phyloP scores from a whole-genome alignment of 2,329 filamentous ascomycete genomes.

The Emmonsiellopsis sp. region DNA sequence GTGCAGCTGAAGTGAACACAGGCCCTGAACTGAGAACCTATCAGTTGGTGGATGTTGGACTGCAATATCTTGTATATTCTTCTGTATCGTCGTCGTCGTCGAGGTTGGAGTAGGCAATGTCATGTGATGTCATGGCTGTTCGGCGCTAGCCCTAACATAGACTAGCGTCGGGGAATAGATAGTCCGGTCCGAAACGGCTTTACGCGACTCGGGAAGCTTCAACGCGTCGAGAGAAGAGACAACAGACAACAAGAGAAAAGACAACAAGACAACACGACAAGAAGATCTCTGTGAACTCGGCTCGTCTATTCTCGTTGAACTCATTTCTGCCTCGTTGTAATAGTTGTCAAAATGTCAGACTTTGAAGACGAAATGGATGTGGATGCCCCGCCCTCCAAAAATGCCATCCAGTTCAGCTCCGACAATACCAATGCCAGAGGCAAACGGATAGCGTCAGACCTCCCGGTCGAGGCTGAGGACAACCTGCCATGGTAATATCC shows the following conservation, averaged over 20 bases:
- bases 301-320: neutral
- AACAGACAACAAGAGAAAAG: neutral
- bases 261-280: neutral
- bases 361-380: conserved; percentile 61
- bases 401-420: conserved; percentile 60
- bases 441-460: conserved; percentile 83
- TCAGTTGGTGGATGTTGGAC: no score
- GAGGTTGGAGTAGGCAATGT: neutral
- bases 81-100: neutral
- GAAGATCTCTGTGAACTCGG: no score
- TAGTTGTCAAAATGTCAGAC: conserved; percentile 40
- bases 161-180: conserved; percentile 12
- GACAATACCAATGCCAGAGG: conserved; percentile 62
- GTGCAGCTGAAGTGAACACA: no score
- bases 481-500: conserved; percentile 71
- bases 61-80: neutral
- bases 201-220: conserved; percentile 24
- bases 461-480: conserved; percentile 90
- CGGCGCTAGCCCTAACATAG: neutral
- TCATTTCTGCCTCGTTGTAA: neutral
- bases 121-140: neutral
- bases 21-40: no score
- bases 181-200: conserved; percentile 34
- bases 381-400: conserved; percentile 45
- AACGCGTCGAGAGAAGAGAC: conserved; percentile 21